Percentiles rank a stretch among this genome's conserved stretches.
These are phyloP conservation scores for Pseudogymnoascus sp. DNA, from an alignment of 2,329 filamentous ascomycete genomes.

Conservation along the genomic window DNA sequence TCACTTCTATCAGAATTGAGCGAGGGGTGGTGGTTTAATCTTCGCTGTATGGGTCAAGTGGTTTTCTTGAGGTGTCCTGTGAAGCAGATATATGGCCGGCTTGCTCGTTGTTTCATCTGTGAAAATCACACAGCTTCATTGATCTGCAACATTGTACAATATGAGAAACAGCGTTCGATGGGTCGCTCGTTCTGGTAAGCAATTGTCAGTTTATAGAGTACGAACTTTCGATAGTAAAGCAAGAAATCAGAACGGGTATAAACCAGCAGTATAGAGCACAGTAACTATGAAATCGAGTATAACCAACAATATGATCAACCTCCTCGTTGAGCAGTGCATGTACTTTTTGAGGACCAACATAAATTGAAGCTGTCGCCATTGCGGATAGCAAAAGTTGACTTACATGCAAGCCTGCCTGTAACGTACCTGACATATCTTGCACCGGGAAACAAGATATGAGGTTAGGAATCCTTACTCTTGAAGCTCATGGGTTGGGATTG, in stretches of 20 bases:
- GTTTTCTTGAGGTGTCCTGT: neutral
- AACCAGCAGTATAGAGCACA: neutral
- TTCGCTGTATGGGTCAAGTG: neutral
- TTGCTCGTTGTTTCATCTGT: neutral
- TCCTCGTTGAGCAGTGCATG: neutral
- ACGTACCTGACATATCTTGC: neutral
- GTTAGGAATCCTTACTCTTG: neutral
- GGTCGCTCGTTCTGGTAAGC: neutral
- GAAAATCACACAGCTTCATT: neutral
- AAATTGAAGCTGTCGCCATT: neutral
- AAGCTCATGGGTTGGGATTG: neutral
- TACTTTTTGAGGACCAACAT: neutral
- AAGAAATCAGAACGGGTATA: neutral
- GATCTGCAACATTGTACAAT: neutral
- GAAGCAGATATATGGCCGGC: neutral
- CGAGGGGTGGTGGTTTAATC: neutral
- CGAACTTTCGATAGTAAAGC: neutral
- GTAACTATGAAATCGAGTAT: neutral
- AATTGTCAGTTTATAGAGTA: neutral
- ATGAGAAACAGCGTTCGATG: neutral
- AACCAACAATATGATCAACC: neutral
- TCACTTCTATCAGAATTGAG: neutral
- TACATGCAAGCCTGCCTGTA: neutral
- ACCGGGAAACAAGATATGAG: neutral
- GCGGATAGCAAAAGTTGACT: neutral